Evolutionary conservation across 495 filamentous ascomycete genomes (phyloP).

Genomic region (Penicillium coffeae): DNA sequence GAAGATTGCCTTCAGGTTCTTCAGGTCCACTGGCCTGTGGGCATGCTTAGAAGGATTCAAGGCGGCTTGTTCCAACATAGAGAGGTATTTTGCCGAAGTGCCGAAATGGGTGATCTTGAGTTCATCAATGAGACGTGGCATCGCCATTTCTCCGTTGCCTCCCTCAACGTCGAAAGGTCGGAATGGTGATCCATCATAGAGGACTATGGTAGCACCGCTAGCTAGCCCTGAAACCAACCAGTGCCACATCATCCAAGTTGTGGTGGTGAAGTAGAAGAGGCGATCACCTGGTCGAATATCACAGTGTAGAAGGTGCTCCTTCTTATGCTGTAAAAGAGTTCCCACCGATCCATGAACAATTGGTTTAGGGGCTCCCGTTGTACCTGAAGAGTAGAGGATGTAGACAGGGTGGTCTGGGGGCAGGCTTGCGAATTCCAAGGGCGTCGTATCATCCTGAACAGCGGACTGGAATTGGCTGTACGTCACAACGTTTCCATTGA

Average conservation of each 20-base stretch:
- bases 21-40: slow-evolving; percentile 48
- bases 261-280: slow-evolving; percentile 85
- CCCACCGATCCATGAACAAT: slow-evolving; percentile 88
- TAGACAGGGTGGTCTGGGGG: slow-evolving; percentile 82
- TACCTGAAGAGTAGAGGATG: slow-evolving; percentile 83
- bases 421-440: slow-evolving; percentile 67
- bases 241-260: slow-evolving; percentile 98
- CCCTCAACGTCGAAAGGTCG: slow-evolving; percentile 50
- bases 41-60: slow-evolving; percentile 57
- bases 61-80: slow-evolving; percentile 76
- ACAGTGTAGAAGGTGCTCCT: slow-evolving; percentile 83
- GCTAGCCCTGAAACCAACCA: slow-evolving; percentile 84
- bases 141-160: slow-evolving; percentile 60
- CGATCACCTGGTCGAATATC: slow-evolving; percentile 62
- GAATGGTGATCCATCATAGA: slow-evolving; percentile 91
- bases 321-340: slow-evolving; percentile 89
- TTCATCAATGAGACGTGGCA: slow-evolving; percentile 66
- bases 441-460: slow-evolving; percentile 37
- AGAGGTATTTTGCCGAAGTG: slow-evolving; percentile 90
- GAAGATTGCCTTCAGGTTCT: slow-evolving; percentile 71
- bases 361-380: slow-evolving; percentile 86
- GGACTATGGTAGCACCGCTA: slow-evolving; percentile 71
- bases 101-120: slow-evolving; percentile 83
- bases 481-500: slow-evolving; percentile 46
- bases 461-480: slow-evolving; percentile 50